Base-by-base conservation (phyloP, 768 basidiomycete species). In the Dacryopinax spathularia region DNA sequence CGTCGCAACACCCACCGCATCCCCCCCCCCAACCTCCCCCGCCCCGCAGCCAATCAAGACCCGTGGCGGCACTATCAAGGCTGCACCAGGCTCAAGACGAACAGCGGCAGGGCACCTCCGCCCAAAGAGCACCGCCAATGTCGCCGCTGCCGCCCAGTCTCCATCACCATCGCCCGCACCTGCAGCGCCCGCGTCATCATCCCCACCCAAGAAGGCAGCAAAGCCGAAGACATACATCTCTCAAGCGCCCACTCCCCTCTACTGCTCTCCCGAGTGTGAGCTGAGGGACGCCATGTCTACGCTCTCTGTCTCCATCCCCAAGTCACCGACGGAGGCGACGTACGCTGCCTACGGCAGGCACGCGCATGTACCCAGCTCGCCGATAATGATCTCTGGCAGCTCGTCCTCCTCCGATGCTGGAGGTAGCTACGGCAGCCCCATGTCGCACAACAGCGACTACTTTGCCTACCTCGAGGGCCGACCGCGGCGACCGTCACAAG, bases 191-290 rank as follows among this genome's bases (percentile, higher is more conserved):
- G 12, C 70, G 20, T 71, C 60, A 9, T 33, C 37, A 35, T n/a
- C 69, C 34, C 70, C 73, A 12, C 61, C 76, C 20, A 34, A 39
- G 41, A 71, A n/a, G 76, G 76, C 1, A 65, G 77, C 43, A 81
- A 82, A 70, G 78, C 33, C 81, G 41, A 83, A 83, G 48, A 83
- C 83, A 12, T 78, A 89, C 75, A 89, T 90, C 75, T 87, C 89
- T 75, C 87, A 87, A 72, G 78, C 79, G 1, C 88, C 87, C n/a
- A 83, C 82, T 1, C 88, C 88, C 20, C 80, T 91, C 64, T 91
- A 91, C 75, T 91, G 89, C 74, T 90, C 88, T 0, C 86, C 88
- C 66, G 81, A 85, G 69, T 91, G 89, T 71, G 78, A 81, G 65
- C 72, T 84, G 39, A 75, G 75, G 37, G 89, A 91, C 72, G 71